Evolutionary conservation across 129 eudicot genomes (phyloP), one percentile per base, ranked within the genome.

Genomic region (Escallonia herrerae): DNA sequence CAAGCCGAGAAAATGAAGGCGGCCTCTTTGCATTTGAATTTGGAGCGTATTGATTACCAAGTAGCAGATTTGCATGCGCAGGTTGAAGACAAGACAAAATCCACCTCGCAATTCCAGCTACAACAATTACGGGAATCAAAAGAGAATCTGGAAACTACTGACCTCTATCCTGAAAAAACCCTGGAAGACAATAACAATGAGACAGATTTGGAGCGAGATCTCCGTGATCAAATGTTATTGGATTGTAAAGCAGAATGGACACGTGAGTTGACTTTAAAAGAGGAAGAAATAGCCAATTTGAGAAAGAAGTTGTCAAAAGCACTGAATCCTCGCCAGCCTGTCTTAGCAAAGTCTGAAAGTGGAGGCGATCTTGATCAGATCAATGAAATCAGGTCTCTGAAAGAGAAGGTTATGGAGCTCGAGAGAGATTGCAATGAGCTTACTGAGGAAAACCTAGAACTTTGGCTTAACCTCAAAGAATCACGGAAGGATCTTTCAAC

Each of bases 381-480:
- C 49, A 67, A 82, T 70, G 78, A 67, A 66, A 68, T 82, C 14
- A 64, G 64, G 22, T 42, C 63, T 45, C 71, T 82, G 13, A 77
- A 74, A 73, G 68, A 66, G 45, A 84, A 77, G 86, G 55, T 87
- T 56, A 49, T 58, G 68, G 95, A 84, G 63, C 87, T 79, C 40
- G 90, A 78, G 71, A 84, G 60, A 13, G 86, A 85, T 58, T 85
- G 87, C 60, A 79, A 58, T 39, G 93, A 85, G 63, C 88, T 85
- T 58, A 82, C 87, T 5, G 71, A 74, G 43, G 88, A 85, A 77
- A 85, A 85, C 68, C 70, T 85, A 49, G 80, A 85, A 55, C 93
- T 85, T 15, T 56, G 74, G 44, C 62, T 43, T 50, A 76, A 74
- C 79, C 80, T 85, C 54, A 79, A 85, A 63, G 81, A 79, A 56